Conservation (phyloP, 352 stramenopile genomes). For the Phytophthora hybrid region DNA sequence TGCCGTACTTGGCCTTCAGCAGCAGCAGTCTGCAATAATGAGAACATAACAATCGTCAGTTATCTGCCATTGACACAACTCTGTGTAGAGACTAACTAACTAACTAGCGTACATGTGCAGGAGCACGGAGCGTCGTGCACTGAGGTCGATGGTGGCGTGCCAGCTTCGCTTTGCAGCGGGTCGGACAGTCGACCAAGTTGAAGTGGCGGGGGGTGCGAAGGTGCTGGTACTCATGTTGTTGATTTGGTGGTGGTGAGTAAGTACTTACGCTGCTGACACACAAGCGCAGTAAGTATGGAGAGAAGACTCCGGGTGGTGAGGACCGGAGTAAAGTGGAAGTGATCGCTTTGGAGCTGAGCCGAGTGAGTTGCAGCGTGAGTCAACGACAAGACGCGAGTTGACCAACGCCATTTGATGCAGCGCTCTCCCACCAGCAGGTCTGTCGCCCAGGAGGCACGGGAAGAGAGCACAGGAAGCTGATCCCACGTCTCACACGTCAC, state of each 20-base stretch:
- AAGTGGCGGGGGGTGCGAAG: slow-evolving; percentile 8
- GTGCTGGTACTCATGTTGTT: slow-evolving; percentile 32
- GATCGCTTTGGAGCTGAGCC: not conserved
- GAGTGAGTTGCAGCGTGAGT: not conserved
- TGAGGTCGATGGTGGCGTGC: slow-evolving; percentile 53
- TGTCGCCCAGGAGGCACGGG: slow-evolving; percentile 28
- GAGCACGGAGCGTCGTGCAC: slow-evolving; percentile 53
- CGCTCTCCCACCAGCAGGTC: slow-evolving; percentile 43
- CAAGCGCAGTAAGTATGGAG: slow-evolving; percentile 33
- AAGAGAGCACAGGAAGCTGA: slow-evolving; percentile 25
- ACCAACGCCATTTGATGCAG: slow-evolving; percentile 25
- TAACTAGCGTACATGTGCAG: slow-evolving; percentile 64
- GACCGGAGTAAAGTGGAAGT: slow-evolving; percentile 47
- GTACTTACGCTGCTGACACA: slow-evolving; percentile 25
- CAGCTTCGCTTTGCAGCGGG: slow-evolving; percentile 42
- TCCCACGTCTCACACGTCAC: slow-evolving; percentile 33
- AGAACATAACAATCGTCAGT: not conserved
- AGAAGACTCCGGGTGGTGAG: slow-evolving; percentile 30
- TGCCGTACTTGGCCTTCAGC: slow-evolving; percentile 72
- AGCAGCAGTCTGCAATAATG: slow-evolving; percentile 47
- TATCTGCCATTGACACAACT: not conserved
- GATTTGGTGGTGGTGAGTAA: slow-evolving; percentile 18
- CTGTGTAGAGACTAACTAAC: not conserved
- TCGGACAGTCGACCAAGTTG: slow-evolving; percentile 11
- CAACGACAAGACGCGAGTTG: slow-evolving; percentile 30